Evolutionary conservation across 192 early-diverging fungal genomes (phyloP), one percentile per base, ranked within the genome.

Genomic region (Linderina pennispora): DNA sequence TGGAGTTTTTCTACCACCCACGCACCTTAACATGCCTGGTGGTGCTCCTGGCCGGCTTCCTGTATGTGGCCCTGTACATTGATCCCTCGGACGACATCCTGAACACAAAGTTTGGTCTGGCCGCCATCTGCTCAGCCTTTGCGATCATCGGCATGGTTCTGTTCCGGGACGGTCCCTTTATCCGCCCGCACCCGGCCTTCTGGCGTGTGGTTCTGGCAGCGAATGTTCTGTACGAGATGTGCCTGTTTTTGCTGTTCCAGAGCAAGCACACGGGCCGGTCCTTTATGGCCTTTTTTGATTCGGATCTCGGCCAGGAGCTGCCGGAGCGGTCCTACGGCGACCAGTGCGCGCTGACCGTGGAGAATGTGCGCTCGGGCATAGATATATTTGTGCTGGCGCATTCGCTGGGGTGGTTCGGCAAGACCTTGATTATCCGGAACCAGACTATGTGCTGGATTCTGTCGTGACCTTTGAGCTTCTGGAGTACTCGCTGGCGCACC

Each of bases 371-470:
- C 79, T 67, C 77, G 49, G 88, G 92, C 74, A 77, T 94, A 42
- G 94, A 98, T 62, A 82, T 91, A 22, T 98, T 98, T 69, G 91
- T 95, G 18, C 24, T 94, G 44, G 92, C 91, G 3, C 94, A 98
- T 68, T 77, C 87, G 23, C 44, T 93, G 22, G 94, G 94, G 17
- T 98, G 94, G 94, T 94, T 89, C 52, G 84, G 80, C 44, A 95
- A 95, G 69, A 85, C 92, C 5, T 62, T 98, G 19, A 88, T 98
- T 38, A 64, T 98, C 38, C 85, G 94, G 26, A 93, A 98, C 67
- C 85, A 87, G 62, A 93, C 87, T 50, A 87, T 95, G 62, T 94
- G 92, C 67, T 98, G 94, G 94, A 91, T 98, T 36, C 57, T 95
- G 41, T 93, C 90, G 61, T 98, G 38, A 81, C 90, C 63, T 98